Percentiles rank a stretch among this genome's conserved stretches.
Evolutionary conservation across 257 asterid species (phyloP).

Genomic region (Avicennia marina): DNA sequence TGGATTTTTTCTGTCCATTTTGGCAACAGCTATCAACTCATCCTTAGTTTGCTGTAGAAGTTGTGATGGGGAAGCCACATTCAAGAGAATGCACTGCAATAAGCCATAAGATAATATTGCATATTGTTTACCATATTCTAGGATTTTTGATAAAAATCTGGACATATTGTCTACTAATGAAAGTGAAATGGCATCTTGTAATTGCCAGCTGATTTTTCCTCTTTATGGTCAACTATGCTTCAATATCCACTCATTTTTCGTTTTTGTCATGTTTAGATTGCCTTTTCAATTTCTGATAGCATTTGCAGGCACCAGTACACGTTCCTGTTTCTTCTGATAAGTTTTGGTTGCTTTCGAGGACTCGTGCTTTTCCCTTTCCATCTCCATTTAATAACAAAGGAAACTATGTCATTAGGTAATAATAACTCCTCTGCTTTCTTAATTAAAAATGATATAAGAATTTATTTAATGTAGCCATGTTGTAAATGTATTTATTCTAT

Average conservation of each 20-base stretch:
- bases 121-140: no score
- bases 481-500: no score
- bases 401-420: constrained; percentile 90
- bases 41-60: no score
- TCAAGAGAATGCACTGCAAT: background rate
- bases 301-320: constrained; percentile 79
- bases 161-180: no score
- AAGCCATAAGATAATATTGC: background rate
- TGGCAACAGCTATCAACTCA: no score
- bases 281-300: constrained; percentile 1
- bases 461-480: background rate
- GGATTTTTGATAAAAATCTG: no score
- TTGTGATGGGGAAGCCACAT: background rate
- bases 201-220: no score
- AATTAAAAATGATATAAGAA: background rate
- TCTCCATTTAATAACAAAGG: constrained; percentile 84
- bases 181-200: no score
- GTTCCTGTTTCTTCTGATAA: constrained; percentile 90
- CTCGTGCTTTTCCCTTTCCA: constrained; percentile 66
- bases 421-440: constrained; percentile 3
- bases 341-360: constrained; percentile 78
- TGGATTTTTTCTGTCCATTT: no score
- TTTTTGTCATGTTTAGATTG: constrained; percentile 4
- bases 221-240: no score
- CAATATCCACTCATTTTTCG: constrained; percentile 4